These are phyloP conservation scores for Reutealis trisperma DNA, from an alignment of 345 rosid genomes.

Conservation along the genomic window DNA sequence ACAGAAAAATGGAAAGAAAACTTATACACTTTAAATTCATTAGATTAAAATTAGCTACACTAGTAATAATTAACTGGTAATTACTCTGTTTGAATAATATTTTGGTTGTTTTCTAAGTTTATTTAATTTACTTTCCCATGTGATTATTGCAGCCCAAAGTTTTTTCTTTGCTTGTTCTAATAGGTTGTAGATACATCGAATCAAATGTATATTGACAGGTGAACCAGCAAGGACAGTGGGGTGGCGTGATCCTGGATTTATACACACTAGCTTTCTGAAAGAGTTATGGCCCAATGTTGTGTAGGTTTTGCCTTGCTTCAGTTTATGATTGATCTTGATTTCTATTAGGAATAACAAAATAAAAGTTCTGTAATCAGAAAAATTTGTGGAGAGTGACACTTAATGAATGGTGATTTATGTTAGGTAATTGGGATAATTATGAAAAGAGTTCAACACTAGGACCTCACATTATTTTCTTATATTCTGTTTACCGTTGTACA, in stretches of 20 bases:
- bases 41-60: background rate
- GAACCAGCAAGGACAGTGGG: constrained; percentile 73
- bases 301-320: constrained; percentile 34
- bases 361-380: background rate
- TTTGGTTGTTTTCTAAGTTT: background rate
- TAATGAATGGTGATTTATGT: background rate
- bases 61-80: too few relatives aligned
- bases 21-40: background rate
- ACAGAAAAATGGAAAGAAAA: background rate
- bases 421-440: background rate
- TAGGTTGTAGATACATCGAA: background rate
- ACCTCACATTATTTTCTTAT: too few relatives aligned
- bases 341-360: too few relatives aligned
- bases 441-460: background rate
- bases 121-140: too few relatives aligned
- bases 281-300: constrained; percentile 61
- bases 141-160: too few relatives aligned
- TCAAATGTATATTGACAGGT: constrained; percentile 27
- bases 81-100: background rate
- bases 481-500: background rate
- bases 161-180: too few relatives aligned
- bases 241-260: constrained; percentile 83
- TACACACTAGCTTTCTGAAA: constrained; percentile 69
- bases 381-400: background rate
- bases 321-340: background rate